Base-by-base conservation (phyloP, 345 rosid genomes). In the Gossypium rotundifolium region DNA sequence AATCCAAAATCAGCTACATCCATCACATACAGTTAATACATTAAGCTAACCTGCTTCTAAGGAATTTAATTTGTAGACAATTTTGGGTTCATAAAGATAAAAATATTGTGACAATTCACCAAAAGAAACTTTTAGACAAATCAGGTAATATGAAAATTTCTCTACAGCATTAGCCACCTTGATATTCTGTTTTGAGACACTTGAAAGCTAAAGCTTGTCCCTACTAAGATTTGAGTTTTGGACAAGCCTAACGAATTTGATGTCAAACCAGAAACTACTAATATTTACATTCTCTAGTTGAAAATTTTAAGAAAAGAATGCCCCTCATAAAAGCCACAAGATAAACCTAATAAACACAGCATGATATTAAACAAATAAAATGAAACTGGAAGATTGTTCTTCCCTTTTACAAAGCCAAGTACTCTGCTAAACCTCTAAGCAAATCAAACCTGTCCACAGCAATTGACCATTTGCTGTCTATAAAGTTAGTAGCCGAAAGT, bases 401-500 rank as follows among this genome's bases (percentile, higher is more conserved):
- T 53, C 23, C 55, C 58, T 48, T 42, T 38, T 76, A 59, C 63
- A 38, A 46, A 45, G 63, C 68, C 53, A 72, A 17, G 73, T 18
- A 65, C 60, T 44, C 62, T 40, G 48, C 25, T 4, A 59, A 33
- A 52, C 29, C 49, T 66, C 52, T 64, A 71, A 79, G 70, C 49
- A 45, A 77, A 67, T 69, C 70, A 61, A 71, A 95, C 99, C 99
- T 91, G 87, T 66, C 54, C 70, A 95, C 75, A 70, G 97, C 98
- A 83, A 95, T 87, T 38, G 93, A 75, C 99, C 96, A 93, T 76
- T 84, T 93, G 82, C 99, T 91, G 75, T 95, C 99, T 75, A 95
- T 95, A 80, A 93, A 88, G 87, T 87, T 89, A 75, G 97, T 85
- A 78, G 98, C 99, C 9, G 78, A 80, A 71, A 93, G 88, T 72